These are phyloP conservation scores for Salmacisia buchloeana DNA, from an alignment of 1,284 basidiomycete genomes.

Conservation along the genomic window DNA sequence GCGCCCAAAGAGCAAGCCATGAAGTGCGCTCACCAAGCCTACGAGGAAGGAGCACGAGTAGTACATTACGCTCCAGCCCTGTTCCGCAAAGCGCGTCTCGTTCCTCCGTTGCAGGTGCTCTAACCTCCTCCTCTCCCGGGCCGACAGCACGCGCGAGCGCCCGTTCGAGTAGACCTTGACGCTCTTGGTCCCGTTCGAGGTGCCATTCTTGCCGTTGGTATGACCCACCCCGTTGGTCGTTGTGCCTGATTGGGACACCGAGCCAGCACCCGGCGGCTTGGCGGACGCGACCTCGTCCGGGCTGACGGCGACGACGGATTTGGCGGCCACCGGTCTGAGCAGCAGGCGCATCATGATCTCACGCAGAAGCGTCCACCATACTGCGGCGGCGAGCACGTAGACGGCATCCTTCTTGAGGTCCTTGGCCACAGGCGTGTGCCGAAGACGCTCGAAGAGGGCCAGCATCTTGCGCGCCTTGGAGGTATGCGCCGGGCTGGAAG, in stretches of 20 bases:
- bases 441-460: background rate
- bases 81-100: constrained; percentile 82
- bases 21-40: constrained; percentile 67
- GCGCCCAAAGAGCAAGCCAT: constrained; percentile 15
- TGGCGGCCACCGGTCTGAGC: constrained; percentile 32
- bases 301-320: constrained; percentile 16
- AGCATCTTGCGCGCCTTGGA: no score
- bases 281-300: constrained; percentile 1
- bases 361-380: constrained; percentile 35
- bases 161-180: no score
- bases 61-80: constrained; percentile 83
- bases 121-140: background rate
- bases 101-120: constrained; percentile 36
- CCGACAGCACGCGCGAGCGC: background rate
- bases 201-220: background rate
- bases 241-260: constrained; percentile 5
- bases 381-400: constrained; percentile 36
- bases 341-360: constrained; percentile 31
- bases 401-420: constrained; percentile 25
- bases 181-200: background rate
- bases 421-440: background rate
- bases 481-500: no score
- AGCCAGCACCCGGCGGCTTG: background rate
- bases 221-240: constrained; percentile 14
- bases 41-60: constrained; percentile 68